These are phyloP conservation scores for Ophiostoma ips DNA, from an alignment of 2,329 filamentous ascomycete genomes.

Conservation along the genomic window DNA sequence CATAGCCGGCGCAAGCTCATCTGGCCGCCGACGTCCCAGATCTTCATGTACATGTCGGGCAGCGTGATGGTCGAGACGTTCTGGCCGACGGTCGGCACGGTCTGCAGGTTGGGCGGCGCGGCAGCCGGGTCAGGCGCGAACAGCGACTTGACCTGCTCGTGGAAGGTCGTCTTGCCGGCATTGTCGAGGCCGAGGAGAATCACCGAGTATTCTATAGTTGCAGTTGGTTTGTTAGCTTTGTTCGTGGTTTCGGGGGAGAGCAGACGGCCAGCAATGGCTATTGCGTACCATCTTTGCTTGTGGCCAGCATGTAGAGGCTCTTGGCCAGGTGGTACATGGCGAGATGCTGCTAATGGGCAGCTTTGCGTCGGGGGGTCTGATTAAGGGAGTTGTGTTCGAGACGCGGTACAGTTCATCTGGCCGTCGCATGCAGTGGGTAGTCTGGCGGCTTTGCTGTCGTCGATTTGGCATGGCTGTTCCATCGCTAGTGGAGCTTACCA, in stretches of 20 bases:
- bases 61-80: constrained; percentile 87
- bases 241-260: neutral
- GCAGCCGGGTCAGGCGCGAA: constrained; percentile 45
- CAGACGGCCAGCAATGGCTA: neutral
- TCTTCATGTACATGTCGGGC: constrained; percentile 91
- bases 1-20: constrained; percentile 77
- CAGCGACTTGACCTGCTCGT: constrained; percentile 87
- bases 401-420: neutral
- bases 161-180: constrained; percentile 94
- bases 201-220: constrained; percentile 74
- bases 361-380: neutral
- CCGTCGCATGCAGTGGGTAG: neutral
- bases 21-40: constrained; percentile 97
- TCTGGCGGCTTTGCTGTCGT: no score
- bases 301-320: constrained; percentile 86
- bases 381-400: neutral
- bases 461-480: no score
- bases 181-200: constrained; percentile 96
- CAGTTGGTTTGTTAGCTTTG: neutral
- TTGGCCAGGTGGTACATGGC: constrained; percentile 92
- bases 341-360: neutral
- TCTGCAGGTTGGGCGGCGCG: constrained; percentile 55
- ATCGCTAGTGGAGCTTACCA: no score
- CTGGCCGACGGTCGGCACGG: constrained; percentile 91
- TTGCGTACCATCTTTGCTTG: constrained; percentile 76